phyloP scores from a whole-genome alignment of 352 stramenopile species.

The Phytopythium oedochilum region DNA sequence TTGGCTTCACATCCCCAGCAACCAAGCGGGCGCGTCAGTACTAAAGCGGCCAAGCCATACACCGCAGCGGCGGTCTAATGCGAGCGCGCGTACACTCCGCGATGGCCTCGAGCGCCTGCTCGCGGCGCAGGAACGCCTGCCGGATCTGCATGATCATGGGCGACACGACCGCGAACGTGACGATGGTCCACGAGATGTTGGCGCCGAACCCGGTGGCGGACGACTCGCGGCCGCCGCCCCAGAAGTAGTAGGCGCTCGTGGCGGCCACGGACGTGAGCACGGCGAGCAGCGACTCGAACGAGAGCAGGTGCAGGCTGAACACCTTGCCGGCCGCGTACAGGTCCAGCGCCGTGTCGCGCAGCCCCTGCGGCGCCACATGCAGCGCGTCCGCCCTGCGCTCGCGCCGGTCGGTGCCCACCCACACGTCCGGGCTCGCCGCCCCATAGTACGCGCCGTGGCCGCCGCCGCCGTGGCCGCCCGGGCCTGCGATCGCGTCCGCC shows the following conservation, averaged over 20 bases:
- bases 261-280: slow-evolving; percentile 54
- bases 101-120: slow-evolving; percentile 64
- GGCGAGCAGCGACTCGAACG: slow-evolving; percentile 74
- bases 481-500: background rate
- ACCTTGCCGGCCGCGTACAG: slow-evolving; percentile 77
- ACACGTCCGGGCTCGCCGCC: background rate
- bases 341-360: slow-evolving; percentile 44
- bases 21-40: background rate
- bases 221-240: slow-evolving; percentile 25
- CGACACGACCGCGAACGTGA: slow-evolving; percentile 77
- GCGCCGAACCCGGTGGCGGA: slow-evolving; percentile 45
- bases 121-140: slow-evolving; percentile 70
- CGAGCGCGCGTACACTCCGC: slow-evolving; percentile 56
- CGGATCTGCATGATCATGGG: slow-evolving; percentile 89
- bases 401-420: background rate
- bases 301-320: slow-evolving; percentile 66
- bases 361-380: slow-evolving; percentile 1
- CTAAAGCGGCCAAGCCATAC: too few species aligned
- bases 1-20: slow-evolving; percentile 33
- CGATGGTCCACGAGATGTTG: slow-evolving; percentile 85
- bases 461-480: background rate
- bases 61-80: too few species aligned
- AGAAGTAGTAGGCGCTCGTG: slow-evolving; percentile 67
- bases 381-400: background rate
- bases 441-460: background rate